Percentiles rank a stretch among this genome's conserved stretches.
Conservation (phyloP, 2,329 filamentous ascomycete genomes). For the Fusarium sp. region DNA sequence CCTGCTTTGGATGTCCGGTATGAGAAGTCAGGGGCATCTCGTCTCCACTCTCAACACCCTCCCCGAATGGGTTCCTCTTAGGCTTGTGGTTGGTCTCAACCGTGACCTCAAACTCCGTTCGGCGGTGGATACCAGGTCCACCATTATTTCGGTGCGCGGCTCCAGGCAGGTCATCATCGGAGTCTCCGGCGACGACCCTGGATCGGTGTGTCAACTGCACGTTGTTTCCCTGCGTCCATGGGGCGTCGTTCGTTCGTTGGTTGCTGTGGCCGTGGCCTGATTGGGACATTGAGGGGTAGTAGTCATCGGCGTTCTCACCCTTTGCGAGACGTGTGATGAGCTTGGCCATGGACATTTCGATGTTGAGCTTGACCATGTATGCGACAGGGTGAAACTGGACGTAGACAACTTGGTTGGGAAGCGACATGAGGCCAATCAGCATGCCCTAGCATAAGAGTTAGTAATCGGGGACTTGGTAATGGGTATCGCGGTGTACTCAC, state of each 20-base stretch:
- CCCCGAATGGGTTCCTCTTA: slow-evolving; percentile 13
- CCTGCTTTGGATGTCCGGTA: slow-evolving; percentile 40
- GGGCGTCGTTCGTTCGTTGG: slow-evolving; percentile 15
- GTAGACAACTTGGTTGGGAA: slow-evolving; percentile 53
- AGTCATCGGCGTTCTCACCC: slow-evolving; percentile 33
- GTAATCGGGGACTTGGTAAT: fast-evolving
- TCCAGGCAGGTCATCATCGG: slow-evolving; percentile 28
- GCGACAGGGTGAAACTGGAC: slow-evolving; percentile 66
- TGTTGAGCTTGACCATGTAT: slow-evolving; percentile 67
- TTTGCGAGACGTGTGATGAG: slow-evolving; percentile 59
- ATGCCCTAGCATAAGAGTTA: slow-evolving; percentile 8
- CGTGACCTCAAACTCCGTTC: slow-evolving; percentile 43
- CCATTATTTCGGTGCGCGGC: background rate
- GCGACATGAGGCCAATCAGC: slow-evolving; percentile 54
- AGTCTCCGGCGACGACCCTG: slow-evolving; percentile 41
- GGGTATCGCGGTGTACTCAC: slow-evolving; percentile 41
- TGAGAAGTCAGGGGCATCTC: slow-evolving; percentile 43
- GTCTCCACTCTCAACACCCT: slow-evolving; percentile 4
- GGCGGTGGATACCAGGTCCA: slow-evolving; percentile 37
- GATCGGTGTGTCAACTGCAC: slow-evolving; percentile 41
- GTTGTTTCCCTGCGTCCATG: slow-evolving; percentile 31
- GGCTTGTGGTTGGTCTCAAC: slow-evolving; percentile 28
- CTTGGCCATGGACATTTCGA: slow-evolving; percentile 67
- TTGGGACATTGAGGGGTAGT: slow-evolving; percentile 40
- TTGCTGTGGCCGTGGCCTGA: slow-evolving; percentile 29